A percentile compares a stretch with the other conserved stretches of the same genome.
These are phyloP conservation scores for Triticum urartu DNA, from an alignment of 176 grass and related monocot genomes.

Conservation along the genomic window DNA sequence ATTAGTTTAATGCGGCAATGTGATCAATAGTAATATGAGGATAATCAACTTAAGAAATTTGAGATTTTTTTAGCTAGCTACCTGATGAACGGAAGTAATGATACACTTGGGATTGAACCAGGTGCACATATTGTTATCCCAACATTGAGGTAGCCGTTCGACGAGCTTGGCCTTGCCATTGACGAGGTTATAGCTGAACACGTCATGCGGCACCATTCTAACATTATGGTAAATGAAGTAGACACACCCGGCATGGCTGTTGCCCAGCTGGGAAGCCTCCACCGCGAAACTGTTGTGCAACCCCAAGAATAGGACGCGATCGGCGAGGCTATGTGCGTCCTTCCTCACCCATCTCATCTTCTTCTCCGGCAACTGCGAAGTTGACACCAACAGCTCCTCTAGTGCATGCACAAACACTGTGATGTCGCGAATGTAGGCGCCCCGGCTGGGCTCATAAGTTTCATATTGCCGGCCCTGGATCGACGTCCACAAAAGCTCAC, in stretches of 20 bases:
- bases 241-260: neutral
- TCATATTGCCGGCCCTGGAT: too few species aligned
- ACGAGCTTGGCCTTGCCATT: too few species aligned
- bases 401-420: neutral
- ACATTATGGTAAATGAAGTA: neutral
- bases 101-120: too few species aligned
- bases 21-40: neutral
- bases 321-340: neutral
- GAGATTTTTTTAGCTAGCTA: too few species aligned
- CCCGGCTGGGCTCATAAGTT: too few species aligned
- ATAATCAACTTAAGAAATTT: neutral
- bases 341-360: neutral
- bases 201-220: too few species aligned
- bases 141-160: neutral
- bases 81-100: too few species aligned
- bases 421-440: neutral
- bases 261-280: too few species aligned
- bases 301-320: neutral
- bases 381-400: too few species aligned
- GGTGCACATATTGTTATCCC: too few species aligned
- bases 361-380: too few species aligned
- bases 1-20: neutral
- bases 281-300: too few species aligned
- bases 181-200: neutral
- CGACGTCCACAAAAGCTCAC: neutral